Evolutionary conservation across 345 rosid genomes (phyloP).

Genomic region (Gossypium mustelinum): DNA sequence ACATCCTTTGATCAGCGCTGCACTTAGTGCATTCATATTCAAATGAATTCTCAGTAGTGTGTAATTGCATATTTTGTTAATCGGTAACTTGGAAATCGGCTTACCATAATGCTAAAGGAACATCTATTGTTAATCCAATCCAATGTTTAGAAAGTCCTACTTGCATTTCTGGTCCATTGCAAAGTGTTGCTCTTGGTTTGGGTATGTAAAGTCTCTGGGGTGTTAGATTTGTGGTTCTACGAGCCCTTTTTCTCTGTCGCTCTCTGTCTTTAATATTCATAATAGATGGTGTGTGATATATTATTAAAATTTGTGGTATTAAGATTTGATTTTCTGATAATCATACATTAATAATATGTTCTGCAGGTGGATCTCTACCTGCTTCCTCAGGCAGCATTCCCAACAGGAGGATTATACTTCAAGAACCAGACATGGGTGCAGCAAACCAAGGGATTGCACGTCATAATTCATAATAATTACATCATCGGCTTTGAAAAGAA

Average conservation of each 20-base stretch:
- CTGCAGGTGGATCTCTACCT: constrained; percentile 79
- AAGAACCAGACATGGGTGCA: constrained; percentile 86
- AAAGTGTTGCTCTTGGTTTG: background rate
- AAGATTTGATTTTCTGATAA: background rate
- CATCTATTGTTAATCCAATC: background rate
- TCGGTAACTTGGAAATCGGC: no score
- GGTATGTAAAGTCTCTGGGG: background rate
- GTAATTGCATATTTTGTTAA: background rate
- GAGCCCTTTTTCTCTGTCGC: no score
- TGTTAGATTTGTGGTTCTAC: constrained; percentile 4
- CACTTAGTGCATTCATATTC: background rate
- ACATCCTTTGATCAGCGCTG: background rate
- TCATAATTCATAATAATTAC: constrained; percentile 83
- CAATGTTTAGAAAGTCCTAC: background rate
- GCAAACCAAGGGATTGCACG: constrained; percentile 86
- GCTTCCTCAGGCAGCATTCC: constrained; percentile 85
- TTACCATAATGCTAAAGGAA: background rate
- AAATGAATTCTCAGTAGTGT: background rate
- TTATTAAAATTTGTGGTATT: background rate
- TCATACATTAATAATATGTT: constrained; percentile 9
- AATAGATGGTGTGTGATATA: background rate
- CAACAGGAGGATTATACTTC: constrained; percentile 92
- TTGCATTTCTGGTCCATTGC: constrained; percentile 5
- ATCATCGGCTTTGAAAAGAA: constrained; percentile 86
- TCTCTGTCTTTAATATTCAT: background rate